These are phyloP conservation scores for Diddensiella transvaalensis DNA, from an alignment of 805 yeast genomes.

Conservation along the genomic window DNA sequence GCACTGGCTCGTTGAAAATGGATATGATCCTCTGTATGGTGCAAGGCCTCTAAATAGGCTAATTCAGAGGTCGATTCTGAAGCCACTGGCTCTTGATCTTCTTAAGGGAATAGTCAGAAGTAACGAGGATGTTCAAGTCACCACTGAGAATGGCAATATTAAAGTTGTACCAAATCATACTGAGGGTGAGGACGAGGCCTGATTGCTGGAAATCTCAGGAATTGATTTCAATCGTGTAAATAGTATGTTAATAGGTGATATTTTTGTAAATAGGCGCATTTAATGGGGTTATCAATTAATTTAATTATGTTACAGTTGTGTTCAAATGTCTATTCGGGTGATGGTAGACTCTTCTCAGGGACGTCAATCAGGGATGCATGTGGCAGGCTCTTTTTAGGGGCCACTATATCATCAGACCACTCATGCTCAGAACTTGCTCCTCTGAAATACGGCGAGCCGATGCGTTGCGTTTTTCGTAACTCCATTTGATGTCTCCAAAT, in stretches of 20 bases:
- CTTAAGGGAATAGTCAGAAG: conserved; percentile 72
- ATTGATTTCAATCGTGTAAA: neutral
- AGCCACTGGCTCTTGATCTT: conserved; percentile 79
- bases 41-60: conserved; percentile 94
- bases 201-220: conserved; percentile 6
- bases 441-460: conserved; percentile 21
- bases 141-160: conserved; percentile 43
- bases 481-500: conserved; percentile 33
- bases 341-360: conserved; percentile 6
- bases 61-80: conserved; percentile 76
- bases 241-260: too few relatives aligned
- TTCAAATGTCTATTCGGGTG: conserved; percentile 1
- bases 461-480: conserved; percentile 15
- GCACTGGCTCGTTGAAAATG: conserved; percentile 74
- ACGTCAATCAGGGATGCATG: conserved; percentile 34
- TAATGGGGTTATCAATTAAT: neutral
- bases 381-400: conserved; percentile 26
- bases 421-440: conserved; percentile 10
- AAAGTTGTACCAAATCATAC: conserved; percentile 46
- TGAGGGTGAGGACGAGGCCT: conserved; percentile 8
- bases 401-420: conserved; percentile 29
- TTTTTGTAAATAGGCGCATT: neutral
- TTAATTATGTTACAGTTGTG: neutral
- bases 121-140: conserved; percentile 53
- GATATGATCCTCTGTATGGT: conserved; percentile 90